Conservation (phyloP, 1,139 yeast species). For the Kurtzmaniella quercitrusa region DNA sequence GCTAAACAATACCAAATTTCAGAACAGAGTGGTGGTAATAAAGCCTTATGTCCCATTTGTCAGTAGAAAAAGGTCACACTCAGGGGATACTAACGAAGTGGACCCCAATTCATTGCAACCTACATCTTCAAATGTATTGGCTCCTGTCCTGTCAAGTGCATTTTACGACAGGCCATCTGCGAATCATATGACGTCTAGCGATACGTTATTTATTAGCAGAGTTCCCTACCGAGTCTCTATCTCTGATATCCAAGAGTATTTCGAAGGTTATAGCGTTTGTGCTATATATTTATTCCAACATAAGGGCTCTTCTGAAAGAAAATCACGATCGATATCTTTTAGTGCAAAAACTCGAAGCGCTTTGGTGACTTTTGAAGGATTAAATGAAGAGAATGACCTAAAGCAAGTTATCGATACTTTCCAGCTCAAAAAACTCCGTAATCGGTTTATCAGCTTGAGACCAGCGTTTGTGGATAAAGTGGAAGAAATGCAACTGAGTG, state of each 20-base stretch:
- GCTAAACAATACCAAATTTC: constrained; percentile 37
- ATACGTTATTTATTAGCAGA: constrained; percentile 50
- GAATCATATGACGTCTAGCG: constrained; percentile 24
- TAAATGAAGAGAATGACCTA: constrained; percentile 41
- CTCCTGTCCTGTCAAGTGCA: background rate
- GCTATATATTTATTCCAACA: constrained; percentile 45
- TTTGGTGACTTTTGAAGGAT: constrained; percentile 34
- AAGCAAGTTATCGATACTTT: constrained; percentile 39
- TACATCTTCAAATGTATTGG: too few species aligned
- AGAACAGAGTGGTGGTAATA: constrained; percentile 24
- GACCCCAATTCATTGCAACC: too few species aligned
- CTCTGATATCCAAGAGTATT: constrained; percentile 37
- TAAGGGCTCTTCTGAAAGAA: constrained; percentile 9
- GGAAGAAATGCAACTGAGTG: constrained; percentile 26
- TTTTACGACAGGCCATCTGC: background rate
- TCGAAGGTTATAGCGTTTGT: constrained; percentile 41
- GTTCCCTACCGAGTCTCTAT: constrained; percentile 39
- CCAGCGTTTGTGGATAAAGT: constrained; percentile 40
- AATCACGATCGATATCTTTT: constrained; percentile 10
- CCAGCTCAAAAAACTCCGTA: constrained; percentile 11
- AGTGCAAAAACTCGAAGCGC: constrained; percentile 38
- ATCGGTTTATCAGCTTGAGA: constrained; percentile 27
- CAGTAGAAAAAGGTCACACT: background rate
- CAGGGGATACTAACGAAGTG: background rate
- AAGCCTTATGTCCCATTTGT: constrained; percentile 14